Conservation (phyloP, 148 eudicot genomes). For the Chenopodium berlandieri region DNA sequence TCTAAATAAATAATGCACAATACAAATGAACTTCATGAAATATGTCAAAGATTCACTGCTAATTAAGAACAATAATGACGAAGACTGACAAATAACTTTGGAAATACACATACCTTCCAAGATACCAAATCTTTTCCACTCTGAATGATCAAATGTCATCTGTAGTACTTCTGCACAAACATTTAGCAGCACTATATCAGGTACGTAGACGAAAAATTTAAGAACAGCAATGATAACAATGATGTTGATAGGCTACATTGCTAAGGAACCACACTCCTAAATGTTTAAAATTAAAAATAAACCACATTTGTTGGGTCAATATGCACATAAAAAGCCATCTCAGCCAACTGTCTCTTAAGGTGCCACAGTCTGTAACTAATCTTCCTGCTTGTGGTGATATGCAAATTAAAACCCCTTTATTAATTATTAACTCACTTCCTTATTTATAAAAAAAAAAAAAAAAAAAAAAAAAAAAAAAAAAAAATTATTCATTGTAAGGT, state of each 20-base stretch:
- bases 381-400: too few species aligned
- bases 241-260: not conserved
- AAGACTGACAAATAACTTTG: not conserved
- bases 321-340: not conserved
- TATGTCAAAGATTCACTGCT: too few species aligned
- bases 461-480: too few species aligned
- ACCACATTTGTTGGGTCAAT: not conserved
- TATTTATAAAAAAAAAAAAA: not conserved
- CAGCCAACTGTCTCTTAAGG: not conserved
- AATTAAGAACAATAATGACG: too few species aligned
- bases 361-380: too few species aligned
- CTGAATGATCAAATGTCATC: constrained; percentile 51
- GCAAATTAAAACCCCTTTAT: not conserved
- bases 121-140: constrained; percentile 54
- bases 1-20: not conserved
- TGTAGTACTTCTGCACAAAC: constrained; percentile 63
- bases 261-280: not conserved
- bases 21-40: too few species aligned
- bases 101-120: constrained; percentile 50
- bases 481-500: not conserved
- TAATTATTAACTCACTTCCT: not conserved
- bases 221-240: constrained; percentile 7
- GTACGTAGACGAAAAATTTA: not conserved
- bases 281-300: not conserved
- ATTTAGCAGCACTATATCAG: constrained; percentile 11